Evolutionary conservation across 768 basidiomycete species (phyloP), one percentile per base, ranked within the genome.

Genomic region (Cystofilobasidium bisporidii): DNA sequence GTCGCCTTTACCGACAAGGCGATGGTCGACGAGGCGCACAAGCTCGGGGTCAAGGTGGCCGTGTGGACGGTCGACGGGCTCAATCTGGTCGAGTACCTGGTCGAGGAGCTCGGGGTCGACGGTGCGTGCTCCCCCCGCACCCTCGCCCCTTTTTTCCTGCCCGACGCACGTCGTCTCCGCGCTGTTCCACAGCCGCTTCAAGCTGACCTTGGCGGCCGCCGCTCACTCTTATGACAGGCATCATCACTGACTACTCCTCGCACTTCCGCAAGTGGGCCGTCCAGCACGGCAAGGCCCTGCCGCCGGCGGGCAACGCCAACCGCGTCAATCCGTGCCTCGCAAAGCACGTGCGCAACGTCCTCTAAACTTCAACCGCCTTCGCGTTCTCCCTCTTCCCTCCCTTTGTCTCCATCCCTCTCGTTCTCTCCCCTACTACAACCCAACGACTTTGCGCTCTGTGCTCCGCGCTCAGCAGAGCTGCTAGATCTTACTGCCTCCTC

Each of bases 211-310:
- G n/a, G n/a, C n/a, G n/a, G n/a, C n/a, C n/a, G n/a, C n/a, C n/a
- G n/a, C n/a, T n/a, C n/a, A n/a, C n/a, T n/a, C n/a, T n/a, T n/a
- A n/a, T n/a, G n/a, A n/a, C n/a, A n/a, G 63, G 63, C n/a, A 5
- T 90, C 65, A 89, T 90, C 72, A 84, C 87, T 6, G 88, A 90
- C 73, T 87, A 84, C 74, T 86, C 88, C 4, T 76, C 79, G 53
- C 77, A 81, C 28, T 76, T 88, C 57, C 82, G 86, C 45, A 78
- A 84, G 60, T 81, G 83, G 74, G 80, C 82, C 11, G 79, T 83
- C 69, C 82, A 84, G 69, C 79, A 79, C 45, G 83, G 83, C 9
- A 74, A 81, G 11, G 72, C 76, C 0, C 81, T 86, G 40, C 81
- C 84, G 2, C 83, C 86, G 0, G 80, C 79, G 58, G 85, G 82